Evolutionary conservation across 805 yeast genomes (phyloP), one percentile per base, ranked within the genome.

Genomic region (Gaillardinia entomophila): DNA sequence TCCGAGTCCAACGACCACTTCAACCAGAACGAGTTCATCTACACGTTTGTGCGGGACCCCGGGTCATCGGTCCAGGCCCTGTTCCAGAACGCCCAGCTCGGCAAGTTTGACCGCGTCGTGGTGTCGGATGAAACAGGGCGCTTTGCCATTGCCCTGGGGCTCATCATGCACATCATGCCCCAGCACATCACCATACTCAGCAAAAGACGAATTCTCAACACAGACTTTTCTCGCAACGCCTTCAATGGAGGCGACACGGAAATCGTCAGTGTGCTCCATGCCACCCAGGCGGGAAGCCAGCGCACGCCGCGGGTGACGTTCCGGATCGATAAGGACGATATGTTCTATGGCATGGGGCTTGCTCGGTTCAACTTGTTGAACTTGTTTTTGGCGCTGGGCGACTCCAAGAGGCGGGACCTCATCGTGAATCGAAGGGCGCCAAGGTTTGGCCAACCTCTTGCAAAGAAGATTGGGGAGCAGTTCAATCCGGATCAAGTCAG

Each of bases 121-220:
- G 61, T 88, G 1, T 87, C 96, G 48, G 95, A 84, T 52, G 94
- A 85, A 45, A 38, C 53, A 0, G 95, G 95, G 1, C 86, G 82
- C 51, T 80, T 80, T 53, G 82, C 85, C 0, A 47, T 89, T 16
- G 77, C 87, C 1, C 67, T 66, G 31, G 96, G 95, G 0, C 55
- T 51, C 27, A 66, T 88, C 3, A 56, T 61, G 4, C 43, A 51
- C 3, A 57, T 82, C 0, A 59, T 68, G 5, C 56, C 64, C 0
- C 60, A 62, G 6, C 43, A 53, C 6, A 50, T 87, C 2, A 59
- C 62, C 1, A 54, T 88, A 2, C 55, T 73, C 0, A 72, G 82
- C 1, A 64, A 68, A 34, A 68, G 85, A 42, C 64, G 76, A 45
- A 61, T 86, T 31, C 57, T 66, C 6, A 57, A 60, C 24, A 65